phyloP scores from a whole-genome alignment of 768 basidiomycete genomes.

The Artomyces pyxidatus region DNA sequence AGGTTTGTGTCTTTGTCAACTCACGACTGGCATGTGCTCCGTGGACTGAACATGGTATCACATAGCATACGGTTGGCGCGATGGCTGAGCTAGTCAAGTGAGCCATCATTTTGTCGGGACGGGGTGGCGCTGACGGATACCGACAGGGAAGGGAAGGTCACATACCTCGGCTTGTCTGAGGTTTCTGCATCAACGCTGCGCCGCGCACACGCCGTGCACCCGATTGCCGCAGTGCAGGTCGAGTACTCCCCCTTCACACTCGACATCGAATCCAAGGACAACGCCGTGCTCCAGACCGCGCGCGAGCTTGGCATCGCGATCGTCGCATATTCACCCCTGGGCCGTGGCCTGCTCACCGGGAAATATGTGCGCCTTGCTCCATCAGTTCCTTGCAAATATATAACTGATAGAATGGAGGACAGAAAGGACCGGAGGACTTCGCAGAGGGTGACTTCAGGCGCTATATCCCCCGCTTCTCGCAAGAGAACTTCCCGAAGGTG shows the following conservation, averaged over 20 bases:
- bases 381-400: conserved; percentile 35
- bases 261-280: conserved; percentile 26
- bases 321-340: conserved; percentile 39
- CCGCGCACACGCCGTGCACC: conserved; percentile 30
- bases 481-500: conserved; percentile 40
- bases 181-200: conserved; percentile 26
- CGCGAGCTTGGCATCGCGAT: conserved; percentile 33
- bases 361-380: conserved; percentile 27
- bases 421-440: conserved; percentile 26
- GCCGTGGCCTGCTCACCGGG: conserved; percentile 44
- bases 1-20: background rate
- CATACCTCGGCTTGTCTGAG: conserved; percentile 28
- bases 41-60: background rate
- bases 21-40: too few species aligned
- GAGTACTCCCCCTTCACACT: conserved; percentile 31
- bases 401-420: too few species aligned
- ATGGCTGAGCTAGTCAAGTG: conserved; percentile 21
- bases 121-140: background rate
- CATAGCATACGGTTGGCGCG: conserved; percentile 9
- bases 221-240: conserved; percentile 29
- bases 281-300: conserved; percentile 25
- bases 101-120: conserved; percentile 19
- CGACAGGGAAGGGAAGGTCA: conserved; percentile 26
- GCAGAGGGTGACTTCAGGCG: conserved; percentile 22
- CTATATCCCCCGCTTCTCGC: conserved; percentile 28